Conservation (phyloP, 2,329 filamentous ascomycete genomes). For the Leptographium flavum region DNA sequence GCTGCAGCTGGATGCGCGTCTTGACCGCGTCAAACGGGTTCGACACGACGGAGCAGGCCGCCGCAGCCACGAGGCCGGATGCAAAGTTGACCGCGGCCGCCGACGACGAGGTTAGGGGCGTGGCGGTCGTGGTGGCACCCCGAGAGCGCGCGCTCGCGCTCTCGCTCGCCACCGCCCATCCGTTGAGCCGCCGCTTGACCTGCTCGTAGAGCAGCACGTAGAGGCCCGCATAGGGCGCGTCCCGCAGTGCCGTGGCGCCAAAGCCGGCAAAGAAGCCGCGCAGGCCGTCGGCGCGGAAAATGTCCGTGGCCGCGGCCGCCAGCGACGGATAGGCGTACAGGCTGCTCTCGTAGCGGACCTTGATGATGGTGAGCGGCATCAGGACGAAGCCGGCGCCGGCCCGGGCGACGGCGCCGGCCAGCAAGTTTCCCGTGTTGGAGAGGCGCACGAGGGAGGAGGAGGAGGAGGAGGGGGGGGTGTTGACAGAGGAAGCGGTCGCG, state of each 20-base stretch:
- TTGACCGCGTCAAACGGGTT: slow-evolving; percentile 97
- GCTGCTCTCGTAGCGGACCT: slow-evolving; percentile 87
- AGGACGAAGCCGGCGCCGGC: slow-evolving; percentile 79
- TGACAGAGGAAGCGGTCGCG: slow-evolving; percentile 15
- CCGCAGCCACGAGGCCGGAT: slow-evolving; percentile 68
- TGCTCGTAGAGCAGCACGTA: slow-evolving; percentile 93
- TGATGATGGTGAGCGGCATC: slow-evolving; percentile 93
- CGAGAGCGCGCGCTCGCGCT: too few species aligned
- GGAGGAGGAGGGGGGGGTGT: slow-evolving; percentile 5
- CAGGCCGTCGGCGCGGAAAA: slow-evolving; percentile 56
- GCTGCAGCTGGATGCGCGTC: slow-evolving; percentile 84
- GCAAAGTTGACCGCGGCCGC: slow-evolving; percentile 69
- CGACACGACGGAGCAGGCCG: slow-evolving; percentile 71
- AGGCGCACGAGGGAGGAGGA: slow-evolving; percentile 55
- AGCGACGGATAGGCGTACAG: slow-evolving; percentile 75
- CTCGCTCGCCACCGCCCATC: slow-evolving; percentile 1
- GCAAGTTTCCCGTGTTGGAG: slow-evolving; percentile 70
- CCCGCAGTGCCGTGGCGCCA: slow-evolving; percentile 80
- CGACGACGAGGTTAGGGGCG: slow-evolving; percentile 21
- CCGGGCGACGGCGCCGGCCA: slow-evolving; percentile 71
- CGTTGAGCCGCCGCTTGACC: slow-evolving; percentile 49
- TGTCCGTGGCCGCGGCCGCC: slow-evolving; percentile 57
- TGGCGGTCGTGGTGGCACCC: neutral
- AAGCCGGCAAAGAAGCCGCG: slow-evolving; percentile 88
- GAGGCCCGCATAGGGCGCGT: slow-evolving; percentile 91